A percentile compares a stretch with the other conserved stretches of the same genome.
Conservation (phyloP, 2,329 filamentous ascomycete species). For the Calonectria pteridis region DNA sequence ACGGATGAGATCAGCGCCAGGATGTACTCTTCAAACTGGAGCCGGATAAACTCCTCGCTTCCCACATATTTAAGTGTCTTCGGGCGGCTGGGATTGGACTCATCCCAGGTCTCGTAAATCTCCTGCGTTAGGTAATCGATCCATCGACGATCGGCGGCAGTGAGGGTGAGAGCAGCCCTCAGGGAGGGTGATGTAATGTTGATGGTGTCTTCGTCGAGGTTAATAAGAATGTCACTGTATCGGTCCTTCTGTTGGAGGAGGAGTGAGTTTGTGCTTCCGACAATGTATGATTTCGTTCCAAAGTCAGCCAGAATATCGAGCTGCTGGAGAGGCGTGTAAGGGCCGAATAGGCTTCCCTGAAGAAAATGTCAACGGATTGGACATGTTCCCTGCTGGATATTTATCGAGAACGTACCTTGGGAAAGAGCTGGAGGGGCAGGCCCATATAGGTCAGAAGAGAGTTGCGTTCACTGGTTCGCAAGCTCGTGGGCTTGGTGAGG, state of each 20-base stretch:
- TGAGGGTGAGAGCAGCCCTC: constrained; percentile 80
- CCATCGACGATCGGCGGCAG: constrained; percentile 91
- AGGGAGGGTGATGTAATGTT: constrained; percentile 86
- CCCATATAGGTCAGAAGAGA: constrained; percentile 96
- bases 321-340: constrained; percentile 96
- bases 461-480: constrained; percentile 91
- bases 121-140: constrained; percentile 95
- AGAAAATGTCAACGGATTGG: constrained; percentile 28
- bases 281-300: constrained; percentile 96
- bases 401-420: constrained; percentile 70
- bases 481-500: constrained; percentile 81
- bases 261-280: constrained; percentile 96
- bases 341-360: constrained; percentile 92
- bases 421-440: constrained; percentile 92
- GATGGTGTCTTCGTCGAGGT: constrained; percentile 90
- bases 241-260: constrained; percentile 94
- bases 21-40: constrained; percentile 97
- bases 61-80: constrained; percentile 95
- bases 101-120: constrained; percentile 97
- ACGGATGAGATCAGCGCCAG: constrained; percentile 88
- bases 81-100: constrained; percentile 87
- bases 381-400: neutral
- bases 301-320: constrained; percentile 93
- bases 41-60: constrained; percentile 95
- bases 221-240: constrained; percentile 96